Evolutionary conservation across 208 protist species (phyloP).

Genomic region (Leishmania amazonensis): DNA sequence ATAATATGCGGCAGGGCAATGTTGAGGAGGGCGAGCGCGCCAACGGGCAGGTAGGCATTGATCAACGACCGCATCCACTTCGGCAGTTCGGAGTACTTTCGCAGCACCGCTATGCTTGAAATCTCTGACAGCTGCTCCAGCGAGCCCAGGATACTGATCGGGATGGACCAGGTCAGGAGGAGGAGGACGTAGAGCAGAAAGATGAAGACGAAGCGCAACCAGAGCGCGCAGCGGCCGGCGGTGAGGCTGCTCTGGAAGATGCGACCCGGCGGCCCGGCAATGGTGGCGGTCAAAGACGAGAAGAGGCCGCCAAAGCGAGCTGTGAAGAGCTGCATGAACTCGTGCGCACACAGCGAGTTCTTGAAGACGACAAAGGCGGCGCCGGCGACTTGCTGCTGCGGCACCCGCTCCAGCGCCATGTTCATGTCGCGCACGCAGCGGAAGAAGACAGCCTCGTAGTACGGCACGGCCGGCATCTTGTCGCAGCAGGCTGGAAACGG

Average conservation of each 20-base stretch:
- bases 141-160: slow-evolving; percentile 76
- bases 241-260: slow-evolving; percentile 73
- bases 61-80: slow-evolving; percentile 44
- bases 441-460: slow-evolving; percentile 49
- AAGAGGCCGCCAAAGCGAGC: slow-evolving; percentile 39
- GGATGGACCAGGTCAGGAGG: slow-evolving; percentile 74
- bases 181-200: slow-evolving; percentile 56
- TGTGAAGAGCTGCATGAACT: slow-evolving; percentile 78
- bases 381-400: slow-evolving; percentile 35
- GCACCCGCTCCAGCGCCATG: slow-evolving; percentile 42
- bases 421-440: slow-evolving; percentile 44
- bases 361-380: slow-evolving; percentile 77
- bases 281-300: slow-evolving; percentile 47
- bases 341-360: slow-evolving; percentile 60
- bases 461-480: slow-evolving; percentile 55
- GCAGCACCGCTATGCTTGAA: slow-evolving; percentile 41
- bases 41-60: slow-evolving; percentile 69
- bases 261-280: slow-evolving; percentile 68
- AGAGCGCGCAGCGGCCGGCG: slow-evolving; percentile 41
- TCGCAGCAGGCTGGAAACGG: slow-evolving; percentile 44
- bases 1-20: slow-evolving; percentile 72
- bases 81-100: slow-evolving; percentile 38
- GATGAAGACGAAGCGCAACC: slow-evolving; percentile 52
- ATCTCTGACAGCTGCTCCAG: slow-evolving; percentile 66
- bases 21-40: slow-evolving; percentile 76